These are phyloP conservation scores for Clavulina sp. DNA, from an alignment of 768 basidiomycete genomes.

Conservation along the genomic window DNA sequence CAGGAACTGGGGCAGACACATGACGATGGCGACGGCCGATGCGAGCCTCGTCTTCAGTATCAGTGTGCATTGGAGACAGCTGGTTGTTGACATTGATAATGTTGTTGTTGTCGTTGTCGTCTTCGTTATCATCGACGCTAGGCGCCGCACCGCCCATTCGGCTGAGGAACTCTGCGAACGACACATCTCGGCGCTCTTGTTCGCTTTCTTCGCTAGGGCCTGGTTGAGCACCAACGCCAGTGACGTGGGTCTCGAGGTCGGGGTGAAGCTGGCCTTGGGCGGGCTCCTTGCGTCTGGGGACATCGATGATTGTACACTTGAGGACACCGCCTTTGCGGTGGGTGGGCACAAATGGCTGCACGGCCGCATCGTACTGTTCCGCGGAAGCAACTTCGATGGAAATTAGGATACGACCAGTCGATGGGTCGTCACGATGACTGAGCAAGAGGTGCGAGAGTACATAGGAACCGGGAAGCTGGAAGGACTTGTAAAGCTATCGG, in stretches of 20 bases:
- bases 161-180: no score
- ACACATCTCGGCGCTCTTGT: no score
- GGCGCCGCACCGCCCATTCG: not conserved
- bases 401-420: conserved; percentile 2
- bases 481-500: conserved; percentile 10
- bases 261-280: no score
- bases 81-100: not conserved
- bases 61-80: not conserved
- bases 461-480: conserved; percentile 6
- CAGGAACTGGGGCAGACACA: conserved; percentile 1
- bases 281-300: conserved; percentile 4
- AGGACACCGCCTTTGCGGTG: conserved; percentile 5
- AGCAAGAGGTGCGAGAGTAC: conserved; percentile 5
- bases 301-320: conserved; percentile 7
- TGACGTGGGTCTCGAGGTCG: no score
- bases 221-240: no score
- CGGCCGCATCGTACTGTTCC: conserved; percentile 2
- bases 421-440: not conserved
- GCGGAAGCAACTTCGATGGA: not conserved
- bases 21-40: conserved; percentile 1
- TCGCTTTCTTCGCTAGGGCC: no score
- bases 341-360: conserved; percentile 5
- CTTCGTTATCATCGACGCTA: not conserved
- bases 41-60: not conserved
- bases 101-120: conserved; percentile 2